Base-by-base conservation (phyloP, 371 early-diverging fungal genomes). In the Phascolomyces articulosus region DNA sequence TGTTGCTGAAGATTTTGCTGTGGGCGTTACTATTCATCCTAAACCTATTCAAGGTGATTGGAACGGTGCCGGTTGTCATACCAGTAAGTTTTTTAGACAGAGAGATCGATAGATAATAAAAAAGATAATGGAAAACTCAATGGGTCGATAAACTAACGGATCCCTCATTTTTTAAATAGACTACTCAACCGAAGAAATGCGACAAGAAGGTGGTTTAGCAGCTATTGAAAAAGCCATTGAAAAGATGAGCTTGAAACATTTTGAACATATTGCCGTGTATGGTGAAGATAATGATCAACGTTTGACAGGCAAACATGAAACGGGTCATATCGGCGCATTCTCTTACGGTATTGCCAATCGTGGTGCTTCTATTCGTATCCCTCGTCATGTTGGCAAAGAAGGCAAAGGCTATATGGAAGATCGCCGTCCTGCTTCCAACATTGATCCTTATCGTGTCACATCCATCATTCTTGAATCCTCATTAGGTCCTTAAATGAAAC, bases 331-430 rank as follows among this genome's bases (percentile, higher is more conserved):
- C 62, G 63, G 73, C 44, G 68, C 81, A 13, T 87, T 87, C 77
- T 77, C 74, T 10, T 84, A 74, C 60, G 88, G 88, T 63, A 82
- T 86, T 53, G 88, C 86, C 49, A 81, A 87, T 72, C 81, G 88
- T 57, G 88, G 88, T 59, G 84, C 85, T 15, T 86, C 86, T 41
- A 87, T 87, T 65, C 84, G 88, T 70, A 87, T 87, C 66, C 85
- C 87, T 58, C 79, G 85, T 40, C 85, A 84, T 61, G 84, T 85
- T 16, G 82, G 83, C 63, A 80, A 77, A 53, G 75, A 77, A 64
- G 87, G 87, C 20, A 82, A 83, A 60, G 87, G 87, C 21, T 87
- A 87, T 60, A 72, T 85, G 66, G 87, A 87, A 72, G 87, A 87
- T 66, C 73, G 87, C 60, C 72, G 88, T 23, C 88, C 88, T 51